Evolutionary conservation across 805 yeast species (phyloP).

Genomic region (Starmerella etchellsii): DNA sequence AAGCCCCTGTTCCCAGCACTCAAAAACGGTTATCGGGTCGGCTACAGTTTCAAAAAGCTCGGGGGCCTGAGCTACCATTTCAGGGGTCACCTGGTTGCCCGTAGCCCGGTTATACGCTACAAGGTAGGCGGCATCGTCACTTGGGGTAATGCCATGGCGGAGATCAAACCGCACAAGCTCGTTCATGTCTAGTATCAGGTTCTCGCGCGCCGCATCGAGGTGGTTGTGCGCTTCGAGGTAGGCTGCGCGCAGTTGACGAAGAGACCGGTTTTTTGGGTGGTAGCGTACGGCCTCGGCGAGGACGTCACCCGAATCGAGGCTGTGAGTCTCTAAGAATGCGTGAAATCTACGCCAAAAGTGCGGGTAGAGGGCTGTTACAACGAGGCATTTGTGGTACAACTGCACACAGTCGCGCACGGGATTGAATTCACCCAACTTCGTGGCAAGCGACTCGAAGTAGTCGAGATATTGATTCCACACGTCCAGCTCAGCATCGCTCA

Average conservation of each 20-base stretch:
- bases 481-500: constrained; percentile 34
- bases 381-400: constrained; percentile 58
- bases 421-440: constrained; percentile 7
- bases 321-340: not conserved
- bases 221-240: constrained; percentile 12
- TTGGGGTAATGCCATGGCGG: not conserved
- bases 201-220: constrained; percentile 2
- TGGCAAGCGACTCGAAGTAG: constrained; percentile 32
- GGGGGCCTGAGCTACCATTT: not conserved
- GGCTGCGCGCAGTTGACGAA: constrained; percentile 1
- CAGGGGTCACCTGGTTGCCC: not conserved
- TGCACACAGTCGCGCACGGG: constrained; percentile 27
- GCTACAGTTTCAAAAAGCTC: not conserved
- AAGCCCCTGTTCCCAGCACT: constrained; percentile 4
- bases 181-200: not conserved
- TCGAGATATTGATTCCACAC: constrained; percentile 57
- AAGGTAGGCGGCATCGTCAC: not conserved
- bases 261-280: constrained; percentile 3
- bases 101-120: constrained; percentile 4
- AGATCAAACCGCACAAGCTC: constrained; percentile 10
- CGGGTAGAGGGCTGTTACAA: constrained; percentile 41
- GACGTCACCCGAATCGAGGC: not conserved
- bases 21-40: not conserved
- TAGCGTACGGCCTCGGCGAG: constrained; percentile 8
- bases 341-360: constrained; percentile 52